A percentile compares a stretch with the other conserved stretches of the same genome.
These are phyloP conservation scores for Claviceps pazoutovae DNA, from an alignment of 2,329 filamentous ascomycete species.

Conservation along the genomic window DNA sequence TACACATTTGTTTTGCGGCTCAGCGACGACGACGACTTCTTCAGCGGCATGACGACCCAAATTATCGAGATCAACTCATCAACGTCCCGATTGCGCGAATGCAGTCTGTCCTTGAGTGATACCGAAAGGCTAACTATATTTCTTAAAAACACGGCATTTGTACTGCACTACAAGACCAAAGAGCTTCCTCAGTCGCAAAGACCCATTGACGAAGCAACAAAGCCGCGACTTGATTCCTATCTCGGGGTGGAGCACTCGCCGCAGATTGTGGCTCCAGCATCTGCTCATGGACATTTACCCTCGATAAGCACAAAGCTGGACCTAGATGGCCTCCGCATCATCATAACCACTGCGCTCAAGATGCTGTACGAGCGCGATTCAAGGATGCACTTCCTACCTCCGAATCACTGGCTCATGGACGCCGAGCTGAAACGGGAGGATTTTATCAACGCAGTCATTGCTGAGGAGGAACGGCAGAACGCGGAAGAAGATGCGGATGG, in stretches of 20 bases:
- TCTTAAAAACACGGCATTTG: constrained; percentile 81
- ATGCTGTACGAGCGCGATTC: constrained; percentile 93
- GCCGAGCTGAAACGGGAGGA: constrained; percentile 73
- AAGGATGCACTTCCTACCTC: constrained; percentile 65
- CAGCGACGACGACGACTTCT: constrained; percentile 94
- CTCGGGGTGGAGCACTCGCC: constrained; percentile 8
- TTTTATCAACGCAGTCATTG: constrained; percentile 74
- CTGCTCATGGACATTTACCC: not conserved
- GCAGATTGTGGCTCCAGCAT: not conserved
- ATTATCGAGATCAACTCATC: constrained; percentile 23
- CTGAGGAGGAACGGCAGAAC: constrained; percentile 70
- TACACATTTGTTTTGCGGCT: constrained; percentile 87
- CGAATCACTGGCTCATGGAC: constrained; percentile 91
- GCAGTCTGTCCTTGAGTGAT: constrained; percentile 57
- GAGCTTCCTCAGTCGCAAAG: constrained; percentile 33
- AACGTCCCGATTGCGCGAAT: constrained; percentile 38
- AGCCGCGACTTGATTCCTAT: constrained; percentile 17
- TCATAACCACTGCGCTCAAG: constrained; percentile 66
- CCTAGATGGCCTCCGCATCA: constrained; percentile 62
- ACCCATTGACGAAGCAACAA: constrained; percentile 10
- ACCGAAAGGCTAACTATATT: constrained; percentile 66
- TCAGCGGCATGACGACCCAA: constrained; percentile 40
- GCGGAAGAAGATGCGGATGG: constrained; percentile 30
- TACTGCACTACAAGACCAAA: constrained; percentile 69
- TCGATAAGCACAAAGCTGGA: constrained; percentile 33